phyloP scores from a whole-genome alignment of 345 rosid genomes.

The Tarenaya hassleriana region DNA sequence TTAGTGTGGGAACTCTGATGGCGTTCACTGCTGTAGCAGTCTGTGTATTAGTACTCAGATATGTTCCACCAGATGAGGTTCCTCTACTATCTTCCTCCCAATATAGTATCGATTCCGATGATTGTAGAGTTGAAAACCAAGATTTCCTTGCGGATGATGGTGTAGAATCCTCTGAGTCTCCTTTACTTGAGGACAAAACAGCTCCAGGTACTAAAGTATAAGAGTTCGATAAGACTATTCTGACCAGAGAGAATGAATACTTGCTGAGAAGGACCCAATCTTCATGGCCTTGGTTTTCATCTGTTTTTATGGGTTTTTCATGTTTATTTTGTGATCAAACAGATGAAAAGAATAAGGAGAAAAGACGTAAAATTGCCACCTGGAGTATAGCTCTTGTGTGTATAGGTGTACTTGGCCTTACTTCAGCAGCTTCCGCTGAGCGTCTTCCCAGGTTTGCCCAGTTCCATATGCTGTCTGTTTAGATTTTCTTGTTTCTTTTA shows the following conservation, averaged over 20 bases:
- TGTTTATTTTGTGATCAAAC: constrained; percentile 3
- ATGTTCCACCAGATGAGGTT: constrained; percentile 55
- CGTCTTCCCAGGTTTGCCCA: constrained; percentile 42
- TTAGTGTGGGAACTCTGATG: constrained; percentile 67
- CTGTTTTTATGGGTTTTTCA: not conserved
- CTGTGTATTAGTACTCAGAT: constrained; percentile 59
- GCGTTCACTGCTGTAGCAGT: constrained; percentile 62
- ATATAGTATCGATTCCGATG: constrained; percentile 25
- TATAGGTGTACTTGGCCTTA: constrained; percentile 44
- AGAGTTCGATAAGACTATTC: too few species aligned
- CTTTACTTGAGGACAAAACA: constrained; percentile 32
- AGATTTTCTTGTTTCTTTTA: not conserved
- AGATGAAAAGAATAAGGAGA: constrained; percentile 38
- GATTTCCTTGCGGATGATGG: constrained; percentile 21
- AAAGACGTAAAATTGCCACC: constrained; percentile 49
- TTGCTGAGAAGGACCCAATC: too few species aligned
- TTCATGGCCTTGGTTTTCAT: constrained; percentile 9
- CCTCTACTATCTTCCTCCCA: constrained; percentile 40
- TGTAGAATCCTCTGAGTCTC: constrained; percentile 27
- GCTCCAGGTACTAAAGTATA: constrained; percentile 33
- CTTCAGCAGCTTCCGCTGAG: constrained; percentile 48
- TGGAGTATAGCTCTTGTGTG: constrained; percentile 52
- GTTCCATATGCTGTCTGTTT: not conserved
- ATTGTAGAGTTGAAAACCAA: constrained; percentile 23
- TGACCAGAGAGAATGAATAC: not conserved